Evolutionary conservation across 306 rosid species (phyloP).

Genomic region (Ormosia semicastrata): DNA sequence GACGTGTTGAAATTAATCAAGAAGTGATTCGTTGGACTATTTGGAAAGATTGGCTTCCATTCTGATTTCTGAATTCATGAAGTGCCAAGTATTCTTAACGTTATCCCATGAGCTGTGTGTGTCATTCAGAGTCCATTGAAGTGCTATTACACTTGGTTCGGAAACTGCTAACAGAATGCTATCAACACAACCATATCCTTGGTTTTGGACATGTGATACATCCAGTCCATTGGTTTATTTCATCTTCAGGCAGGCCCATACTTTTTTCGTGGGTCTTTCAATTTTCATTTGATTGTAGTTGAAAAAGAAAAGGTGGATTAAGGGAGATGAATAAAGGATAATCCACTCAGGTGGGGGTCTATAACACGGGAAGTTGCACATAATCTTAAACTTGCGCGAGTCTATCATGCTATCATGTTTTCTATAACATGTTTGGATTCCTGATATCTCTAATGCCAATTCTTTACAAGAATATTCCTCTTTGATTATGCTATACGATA

Average conservation of each 20-base stretch:
- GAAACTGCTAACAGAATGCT: constrained; percentile 7
- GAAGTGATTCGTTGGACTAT: constrained; percentile 48
- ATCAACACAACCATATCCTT: background rate
- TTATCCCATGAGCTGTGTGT: background rate
- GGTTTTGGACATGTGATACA: constrained; percentile 5
- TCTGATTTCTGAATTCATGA: background rate
- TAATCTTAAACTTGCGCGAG: background rate
- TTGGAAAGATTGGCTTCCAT: constrained; percentile 21
- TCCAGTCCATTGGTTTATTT: background rate
- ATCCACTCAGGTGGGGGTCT: background rate
- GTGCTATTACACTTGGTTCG: constrained; percentile 7
- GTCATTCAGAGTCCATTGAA: background rate
- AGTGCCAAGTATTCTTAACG: background rate
- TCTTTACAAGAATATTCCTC: background rate
- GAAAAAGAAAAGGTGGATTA: constrained; percentile 3
- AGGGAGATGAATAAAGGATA: background rate
- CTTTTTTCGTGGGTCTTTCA: background rate
- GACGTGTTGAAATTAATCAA: constrained; percentile 78
- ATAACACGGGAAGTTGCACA: background rate
- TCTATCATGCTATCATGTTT: background rate
- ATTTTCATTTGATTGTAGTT: constrained; percentile 9
- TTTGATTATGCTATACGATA: background rate
- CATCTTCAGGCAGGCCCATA: constrained; percentile 4
- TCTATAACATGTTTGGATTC: background rate
- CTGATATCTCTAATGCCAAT: background rate